Base-by-base conservation (phyloP, 768 basidiomycete genomes). In the Lentinus brumalis region DNA sequence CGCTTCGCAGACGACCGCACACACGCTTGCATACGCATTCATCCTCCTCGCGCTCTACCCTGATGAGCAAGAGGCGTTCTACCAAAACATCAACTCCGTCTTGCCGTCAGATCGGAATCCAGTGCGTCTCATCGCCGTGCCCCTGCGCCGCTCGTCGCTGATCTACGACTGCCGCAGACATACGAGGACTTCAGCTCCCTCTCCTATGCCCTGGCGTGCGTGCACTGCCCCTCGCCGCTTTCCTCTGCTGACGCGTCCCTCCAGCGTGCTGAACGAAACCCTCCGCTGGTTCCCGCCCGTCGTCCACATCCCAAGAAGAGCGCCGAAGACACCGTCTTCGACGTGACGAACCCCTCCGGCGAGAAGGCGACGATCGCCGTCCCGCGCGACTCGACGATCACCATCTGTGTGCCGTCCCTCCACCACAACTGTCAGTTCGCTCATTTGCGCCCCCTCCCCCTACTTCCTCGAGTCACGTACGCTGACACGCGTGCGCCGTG, bases 21-120 rank as follows among this genome's bases (percentile, higher is more conserved):
- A 76, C 60, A 69, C 76, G 11, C 69, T 77, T 21, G 64, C 69
- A 30, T 76, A 69, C 64, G 64, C 72, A 1, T 61, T 79, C 55
- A 76, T 66, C 26, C 63, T 77, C 47, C 73, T 80, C 8, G 79
- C 79, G 9, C 66, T 78, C 11, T 68, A 80, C 65, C 77, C 70
- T 10, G 75, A 78, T 6, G 73, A 75, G 51, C 79, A 80, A 61
- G 75, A 78, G 52, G 71, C 63, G 49, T 63, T 78, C 6, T 75
- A 74, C 64, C 61, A 73, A 16, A 64, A 75, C 35, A 69, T 76
- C 57, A 66, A 68, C 50, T 42, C 45, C 8, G 66, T 74, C n/a
- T 44, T 73, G 12, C 63, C 64, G 9, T 69, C 73, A 42, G 71
- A 59, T 38, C 57, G 60, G 53, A 35, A 65, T 7, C 74, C 75